Base-by-base conservation (phyloP, 2,329 filamentous ascomycete species). In the Ophiocordyceps unilateralis region DNA sequence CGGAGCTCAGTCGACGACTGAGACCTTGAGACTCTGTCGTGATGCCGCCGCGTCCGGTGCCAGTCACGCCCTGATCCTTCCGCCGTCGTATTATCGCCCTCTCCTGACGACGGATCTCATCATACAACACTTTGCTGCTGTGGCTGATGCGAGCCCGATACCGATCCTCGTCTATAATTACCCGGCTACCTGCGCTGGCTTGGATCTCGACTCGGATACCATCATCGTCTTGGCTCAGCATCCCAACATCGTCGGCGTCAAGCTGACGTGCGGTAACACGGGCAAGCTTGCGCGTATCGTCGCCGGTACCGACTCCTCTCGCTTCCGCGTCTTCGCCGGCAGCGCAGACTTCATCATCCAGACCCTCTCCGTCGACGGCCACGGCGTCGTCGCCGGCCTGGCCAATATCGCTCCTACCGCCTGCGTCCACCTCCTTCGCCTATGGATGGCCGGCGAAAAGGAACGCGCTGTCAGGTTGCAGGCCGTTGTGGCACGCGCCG, bases 341-440 rank as follows among this genome's bases (percentile, higher is more conserved):
- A 81, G 76, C 41, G 79, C 79, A 42, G 81, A 87, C 61, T 85
- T 85, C 58, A 79, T 76, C 12, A 60, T 86, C 12, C 81, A 84
- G 57, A 78, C 77, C 1, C 59, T 84, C 34, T 68, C 81, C 38
- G 79, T 76, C 4, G 82, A 81, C 21, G 81, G 78, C 3, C 74
- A 79, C 45, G 82, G 83, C 28, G 72, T 83, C 52, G 81, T 87
- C 48, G 77, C 75, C 14, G 83, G 81, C 12, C 67, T 81, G 43
- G 83, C 72, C 24, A 87, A 88, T 57, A 65, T 87, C 39, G 70
- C 76, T 2, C 82, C 80, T 9, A 72, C 72, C 53, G 65, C 78
- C 4, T 81, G 79, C 57, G 69, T 78, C 22, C 64, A 74, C 52
- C 62, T 84, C 15, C 58, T 76, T 43, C 61, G 74, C 47, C 63